Conservation (phyloP, 2,329 filamentous ascomycete genomes). For the Clonostachys rhizophaga region DNA sequence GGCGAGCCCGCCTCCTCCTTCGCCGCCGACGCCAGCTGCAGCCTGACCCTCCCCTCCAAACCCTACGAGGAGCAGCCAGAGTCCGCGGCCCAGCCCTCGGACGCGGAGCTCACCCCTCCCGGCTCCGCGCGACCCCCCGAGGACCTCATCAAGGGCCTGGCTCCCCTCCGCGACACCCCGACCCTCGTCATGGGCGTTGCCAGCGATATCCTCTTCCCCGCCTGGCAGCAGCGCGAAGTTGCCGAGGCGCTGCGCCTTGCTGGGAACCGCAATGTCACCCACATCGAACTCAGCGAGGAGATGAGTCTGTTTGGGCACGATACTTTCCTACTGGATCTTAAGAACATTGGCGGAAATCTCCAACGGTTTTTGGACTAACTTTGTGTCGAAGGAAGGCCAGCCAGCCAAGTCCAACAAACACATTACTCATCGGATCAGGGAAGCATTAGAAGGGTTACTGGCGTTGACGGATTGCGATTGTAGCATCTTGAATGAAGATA, state of each 20-base stretch:
- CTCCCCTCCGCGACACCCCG: constrained; percentile 67
- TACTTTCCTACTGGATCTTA: constrained; percentile 87
- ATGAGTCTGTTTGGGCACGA: constrained; percentile 94
- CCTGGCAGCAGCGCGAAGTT: constrained; percentile 96
- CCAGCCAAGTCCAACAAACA: no score
- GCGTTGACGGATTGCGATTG: no score
- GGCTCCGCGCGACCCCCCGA: constrained; percentile 56
- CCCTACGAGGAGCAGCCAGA: constrained; percentile 82
- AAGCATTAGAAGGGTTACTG: no score
- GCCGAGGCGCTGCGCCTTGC: constrained; percentile 73
- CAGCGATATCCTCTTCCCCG: constrained; percentile 93
- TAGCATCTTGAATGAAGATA: no score
- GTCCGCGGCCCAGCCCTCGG: constrained; percentile 25
- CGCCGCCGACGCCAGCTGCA: constrained; percentile 54
- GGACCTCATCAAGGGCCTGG: constrained; percentile 75
- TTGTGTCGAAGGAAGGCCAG: not conserved
- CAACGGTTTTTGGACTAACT: constrained; percentile 22
- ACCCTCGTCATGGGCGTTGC: constrained; percentile 90
- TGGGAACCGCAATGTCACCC: constrained; percentile 78
- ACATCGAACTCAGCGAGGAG: constrained; percentile 91
- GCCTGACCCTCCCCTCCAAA: constrained; percentile 72
- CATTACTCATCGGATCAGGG: no score
- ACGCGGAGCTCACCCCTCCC: constrained; percentile 9
- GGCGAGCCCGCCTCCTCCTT: constrained; percentile 45
- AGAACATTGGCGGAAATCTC: constrained; percentile 84